A percentile compares a stretch with the other conserved stretches of the same genome.
Evolutionary conservation across 768 basidiomycete species (phyloP).

Genomic region (Tricholoma bakamatsutake): DNA sequence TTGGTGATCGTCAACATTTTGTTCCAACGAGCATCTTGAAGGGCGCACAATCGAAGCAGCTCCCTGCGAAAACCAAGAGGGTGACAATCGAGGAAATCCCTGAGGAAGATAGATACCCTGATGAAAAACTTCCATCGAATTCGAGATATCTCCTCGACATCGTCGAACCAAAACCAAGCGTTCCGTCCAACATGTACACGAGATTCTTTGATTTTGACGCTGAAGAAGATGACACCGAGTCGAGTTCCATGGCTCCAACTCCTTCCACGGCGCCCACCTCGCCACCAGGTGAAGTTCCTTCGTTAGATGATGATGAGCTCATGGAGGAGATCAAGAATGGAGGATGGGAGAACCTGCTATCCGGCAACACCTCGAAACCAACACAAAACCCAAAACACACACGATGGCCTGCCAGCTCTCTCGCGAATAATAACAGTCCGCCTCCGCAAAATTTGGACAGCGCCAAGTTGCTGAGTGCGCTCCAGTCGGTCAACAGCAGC

Average conservation of each 20-base stretch:
- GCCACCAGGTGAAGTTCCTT: slow-evolving; percentile 19
- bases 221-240: slow-evolving; percentile 14
- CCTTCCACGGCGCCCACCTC: slow-evolving; percentile 24
- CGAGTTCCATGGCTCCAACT: slow-evolving; percentile 20
- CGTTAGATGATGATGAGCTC: slow-evolving; percentile 22
- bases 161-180: slow-evolving; percentile 37
- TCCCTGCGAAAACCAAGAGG: slow-evolving; percentile 22
- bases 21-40: slow-evolving; percentile 12
- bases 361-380: not conserved
- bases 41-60: slow-evolving; percentile 21
- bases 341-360: slow-evolving; percentile 9
- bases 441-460: slow-evolving; percentile 11
- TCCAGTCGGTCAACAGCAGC: slow-evolving; percentile 7
- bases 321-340: slow-evolving; percentile 19
- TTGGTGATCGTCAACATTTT: not conserved
- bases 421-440: slow-evolving; percentile 5
- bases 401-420: slow-evolving; percentile 1
- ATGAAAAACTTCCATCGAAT: slow-evolving; percentile 29
- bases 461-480: slow-evolving; percentile 13
- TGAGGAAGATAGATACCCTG: slow-evolving; percentile 26
- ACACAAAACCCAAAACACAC: not conserved
- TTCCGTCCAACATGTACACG: slow-evolving; percentile 30
- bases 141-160: slow-evolving; percentile 30
- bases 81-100: slow-evolving; percentile 41
- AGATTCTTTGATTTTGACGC: slow-evolving; percentile 31